Percentiles rank a stretch among this genome's conserved stretches.
Conservation (phyloP, 768 basidiomycete genomes). For the Russula ochroleuca region DNA sequence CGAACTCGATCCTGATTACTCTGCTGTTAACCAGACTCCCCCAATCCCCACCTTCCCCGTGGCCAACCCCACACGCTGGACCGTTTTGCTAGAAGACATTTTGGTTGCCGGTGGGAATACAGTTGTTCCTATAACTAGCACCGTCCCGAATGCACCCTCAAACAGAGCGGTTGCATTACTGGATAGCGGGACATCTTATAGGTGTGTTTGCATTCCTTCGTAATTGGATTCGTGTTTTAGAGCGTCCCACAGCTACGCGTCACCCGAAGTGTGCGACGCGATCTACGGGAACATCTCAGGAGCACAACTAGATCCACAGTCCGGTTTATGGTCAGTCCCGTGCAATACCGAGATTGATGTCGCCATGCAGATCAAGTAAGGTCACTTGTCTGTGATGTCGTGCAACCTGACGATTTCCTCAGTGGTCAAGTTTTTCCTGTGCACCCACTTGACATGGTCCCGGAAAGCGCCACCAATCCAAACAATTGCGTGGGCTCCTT, state of each 20-base stretch:
- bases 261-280: conserved; percentile 56
- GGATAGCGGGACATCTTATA: conserved; percentile 79
- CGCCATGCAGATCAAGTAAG: conserved; percentile 74
- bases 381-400: neutral
- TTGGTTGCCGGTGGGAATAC: conserved; percentile 54
- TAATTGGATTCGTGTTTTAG: conserved; percentile 14
- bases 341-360: conserved; percentile 72
- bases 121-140: conserved; percentile 49
- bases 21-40: conserved; percentile 50
- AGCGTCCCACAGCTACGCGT: conserved; percentile 53
- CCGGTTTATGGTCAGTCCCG: conserved; percentile 68
- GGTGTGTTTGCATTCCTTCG: conserved; percentile 42
- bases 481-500: conserved; percentile 69
- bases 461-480: conserved; percentile 42
- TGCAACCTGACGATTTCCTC: neutral
- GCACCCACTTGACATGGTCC: conserved; percentile 73
- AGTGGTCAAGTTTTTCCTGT: conserved; percentile 74
- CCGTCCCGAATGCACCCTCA: conserved; percentile 52
- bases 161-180: conserved; percentile 72
- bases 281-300: conserved; percentile 68
- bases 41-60: conserved; percentile 73
- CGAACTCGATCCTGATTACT: conserved; percentile 62
- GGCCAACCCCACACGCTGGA: conserved; percentile 64
- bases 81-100: conserved; percentile 67
- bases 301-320: conserved; percentile 48